Evolutionary conservation across 331 rosid genomes (phyloP), one percentile per base, ranked within the genome.

Genomic region (Arachis monticola): DNA sequence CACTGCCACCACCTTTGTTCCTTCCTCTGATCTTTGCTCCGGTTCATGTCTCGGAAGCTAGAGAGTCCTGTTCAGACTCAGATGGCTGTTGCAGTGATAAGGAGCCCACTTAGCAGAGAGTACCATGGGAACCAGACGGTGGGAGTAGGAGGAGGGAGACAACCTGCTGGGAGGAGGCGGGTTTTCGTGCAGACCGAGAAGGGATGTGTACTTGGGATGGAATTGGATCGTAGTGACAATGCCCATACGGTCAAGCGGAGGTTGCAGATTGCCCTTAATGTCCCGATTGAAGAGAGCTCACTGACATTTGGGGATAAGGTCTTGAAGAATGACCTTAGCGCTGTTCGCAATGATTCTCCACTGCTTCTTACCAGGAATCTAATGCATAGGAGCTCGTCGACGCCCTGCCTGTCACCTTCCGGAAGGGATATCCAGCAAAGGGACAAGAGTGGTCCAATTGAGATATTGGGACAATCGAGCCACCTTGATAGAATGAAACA

Each of bases 41-140:
- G 46, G 61, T 86, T 82, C 10, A 95, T 95, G 99, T 92, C 98
- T 72, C 89, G 88, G 55, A 88, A 92, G 70, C 83, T 85, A 84
- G 98, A 95, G 85, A 90, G 99, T 59, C 98, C 99, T 31, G 96
- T 95, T 72, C 97, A 92, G 78, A 95, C 97, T 59, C 99, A 95
- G 82, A 95, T 95, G 99, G 96, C 99, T 14, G 92, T 90, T 67
- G 73, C 93, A 46, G 77, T 93, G 57, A 83, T 87, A 35, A 90
- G 85, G 60, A 85, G 80, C 47, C 89, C 96, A 0, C 82, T 87
- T 32, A 65, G 92, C 48, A 64, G 89, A 60, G 87, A 84, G 22
- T 84, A 73, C 35, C 80, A 58, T 57, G 87, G 89, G 64, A 88
- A 72, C 81, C 79, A 66, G 81, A 81, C 82, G 55, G 69, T 73